Percentiles rank a stretch among this genome's conserved stretches.
phyloP scores from a whole-genome alignment of 2,329 filamentous ascomycete species.

The Trichoderma semiorbis region DNA sequence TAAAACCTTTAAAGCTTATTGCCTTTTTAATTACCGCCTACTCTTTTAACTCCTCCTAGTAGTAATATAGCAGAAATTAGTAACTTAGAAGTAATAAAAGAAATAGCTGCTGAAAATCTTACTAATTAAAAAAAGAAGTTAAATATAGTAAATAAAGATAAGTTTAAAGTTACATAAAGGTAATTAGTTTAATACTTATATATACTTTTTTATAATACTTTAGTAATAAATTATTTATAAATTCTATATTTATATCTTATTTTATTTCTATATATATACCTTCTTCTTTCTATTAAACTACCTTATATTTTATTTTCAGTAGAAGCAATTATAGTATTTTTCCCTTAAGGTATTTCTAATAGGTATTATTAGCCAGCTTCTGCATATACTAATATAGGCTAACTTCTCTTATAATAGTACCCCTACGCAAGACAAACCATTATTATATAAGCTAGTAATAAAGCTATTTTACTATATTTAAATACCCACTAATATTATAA shows the following conservation, averaged over 20 bases:
- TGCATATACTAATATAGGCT: not conserved
- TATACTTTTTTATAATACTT: not conserved
- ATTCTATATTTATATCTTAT: not conserved
- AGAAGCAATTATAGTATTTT: not conserved
- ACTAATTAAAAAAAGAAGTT: not conserved
- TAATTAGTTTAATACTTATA: not conserved
- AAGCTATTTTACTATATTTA: not conserved
- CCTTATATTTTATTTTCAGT: not conserved
- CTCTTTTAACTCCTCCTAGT: not conserved
- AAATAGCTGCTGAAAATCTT: not conserved
- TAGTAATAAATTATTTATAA: not conserved
- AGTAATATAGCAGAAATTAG: not conserved
- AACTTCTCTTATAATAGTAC: not conserved
- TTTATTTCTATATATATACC: not conserved
- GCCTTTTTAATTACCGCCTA: conserved; percentile 1
- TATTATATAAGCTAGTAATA: not conserved
- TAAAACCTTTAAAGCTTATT: not conserved
- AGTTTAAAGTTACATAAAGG: not conserved
- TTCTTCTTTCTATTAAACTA: not conserved
- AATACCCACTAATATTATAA: not conserved
- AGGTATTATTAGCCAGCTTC: too few species aligned
- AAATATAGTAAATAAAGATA: not conserved
- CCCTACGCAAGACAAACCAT: not conserved
- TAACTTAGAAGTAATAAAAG: not conserved
- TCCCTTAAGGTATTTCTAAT: not conserved